Evolutionary conservation across 805 yeast genomes (phyloP).

Genomic region (Yarrowia osloensis): DNA sequence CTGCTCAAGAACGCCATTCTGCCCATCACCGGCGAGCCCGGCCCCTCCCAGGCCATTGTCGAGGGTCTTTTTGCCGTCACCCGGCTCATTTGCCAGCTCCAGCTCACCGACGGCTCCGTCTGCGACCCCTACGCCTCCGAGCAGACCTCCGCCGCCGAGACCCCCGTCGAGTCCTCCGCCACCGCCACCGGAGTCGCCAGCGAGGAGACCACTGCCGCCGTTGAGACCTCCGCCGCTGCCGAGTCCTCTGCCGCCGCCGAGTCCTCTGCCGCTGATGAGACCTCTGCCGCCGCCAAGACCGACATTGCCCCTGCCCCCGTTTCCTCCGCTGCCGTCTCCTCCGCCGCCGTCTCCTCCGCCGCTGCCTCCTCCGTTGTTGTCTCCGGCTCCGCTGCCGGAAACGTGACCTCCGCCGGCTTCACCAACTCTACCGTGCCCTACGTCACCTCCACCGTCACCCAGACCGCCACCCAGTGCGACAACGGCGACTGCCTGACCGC

Average conservation of each 20-base stretch:
- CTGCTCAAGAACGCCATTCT: background rate
- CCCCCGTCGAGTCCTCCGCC: background rate
- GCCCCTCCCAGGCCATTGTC: background rate
- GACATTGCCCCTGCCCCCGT: background rate
- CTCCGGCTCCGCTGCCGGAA: background rate
- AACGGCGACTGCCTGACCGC: constrained; percentile 2
- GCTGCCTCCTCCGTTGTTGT: background rate
- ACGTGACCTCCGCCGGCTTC: background rate
- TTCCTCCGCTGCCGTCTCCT: background rate
- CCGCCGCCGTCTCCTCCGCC: background rate
- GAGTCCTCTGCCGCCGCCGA: background rate
- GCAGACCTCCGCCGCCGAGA: background rate
- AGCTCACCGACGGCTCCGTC: constrained; percentile 14
- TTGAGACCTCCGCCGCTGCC: background rate
- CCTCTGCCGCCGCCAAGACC: background rate
- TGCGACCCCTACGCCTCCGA: constrained; percentile 6
- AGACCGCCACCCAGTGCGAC: background rate
- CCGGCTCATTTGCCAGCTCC: constrained; percentile 10
- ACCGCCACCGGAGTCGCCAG: too few species aligned
- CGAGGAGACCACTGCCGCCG: background rate
- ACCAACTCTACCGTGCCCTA: background rate
- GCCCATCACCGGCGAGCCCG: background rate
- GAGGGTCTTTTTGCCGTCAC: constrained; percentile 26
- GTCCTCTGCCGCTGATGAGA: background rate
- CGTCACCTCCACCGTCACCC: constrained; percentile 6